phyloP scores from a whole-genome alignment of 805 yeast genomes.

The Ogataea dorogensis region DNA sequence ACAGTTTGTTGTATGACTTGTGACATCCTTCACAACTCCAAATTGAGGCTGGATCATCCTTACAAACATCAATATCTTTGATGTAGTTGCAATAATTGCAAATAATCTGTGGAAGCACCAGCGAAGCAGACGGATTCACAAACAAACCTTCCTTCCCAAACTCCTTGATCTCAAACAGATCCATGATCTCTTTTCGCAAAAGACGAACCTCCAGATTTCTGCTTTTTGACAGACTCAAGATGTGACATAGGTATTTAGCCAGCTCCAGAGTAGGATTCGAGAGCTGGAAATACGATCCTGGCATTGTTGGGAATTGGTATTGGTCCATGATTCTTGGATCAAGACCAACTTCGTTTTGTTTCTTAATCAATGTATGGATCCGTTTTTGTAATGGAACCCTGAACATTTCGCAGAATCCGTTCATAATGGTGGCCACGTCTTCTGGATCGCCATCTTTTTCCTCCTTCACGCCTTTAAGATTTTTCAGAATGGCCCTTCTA shows the following conservation, averaged over 20 bases:
- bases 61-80: conserved; percentile 79
- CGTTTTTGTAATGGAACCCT: conserved; percentile 66
- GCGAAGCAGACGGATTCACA: conserved; percentile 68
- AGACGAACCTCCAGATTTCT: conserved; percentile 71
- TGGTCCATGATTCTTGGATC: conserved; percentile 62
- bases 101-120: conserved; percentile 62
- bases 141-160: conserved; percentile 76
- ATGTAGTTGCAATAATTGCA: conserved; percentile 79
- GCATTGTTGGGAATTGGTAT: conserved; percentile 69
- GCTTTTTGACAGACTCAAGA: conserved; percentile 62
- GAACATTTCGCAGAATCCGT: conserved; percentile 55
- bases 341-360: conserved; percentile 71
- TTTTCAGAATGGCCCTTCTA: conserved; percentile 64
- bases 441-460: conserved; percentile 10
- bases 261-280: conserved; percentile 77
- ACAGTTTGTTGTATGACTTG: conserved; percentile 58
- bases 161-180: conserved; percentile 76
- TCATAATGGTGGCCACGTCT: conserved; percentile 23
- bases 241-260: conserved; percentile 71
- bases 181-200: conserved; percentile 70
- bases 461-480: conserved; percentile 42
- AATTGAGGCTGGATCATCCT: conserved; percentile 49
- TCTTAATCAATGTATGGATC: conserved; percentile 58
- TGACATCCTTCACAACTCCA: conserved; percentile 71
- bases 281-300: conserved; percentile 64